Conservation (phyloP, 31 red algal species). For the Asparagopsis taxiformis region DNA sequence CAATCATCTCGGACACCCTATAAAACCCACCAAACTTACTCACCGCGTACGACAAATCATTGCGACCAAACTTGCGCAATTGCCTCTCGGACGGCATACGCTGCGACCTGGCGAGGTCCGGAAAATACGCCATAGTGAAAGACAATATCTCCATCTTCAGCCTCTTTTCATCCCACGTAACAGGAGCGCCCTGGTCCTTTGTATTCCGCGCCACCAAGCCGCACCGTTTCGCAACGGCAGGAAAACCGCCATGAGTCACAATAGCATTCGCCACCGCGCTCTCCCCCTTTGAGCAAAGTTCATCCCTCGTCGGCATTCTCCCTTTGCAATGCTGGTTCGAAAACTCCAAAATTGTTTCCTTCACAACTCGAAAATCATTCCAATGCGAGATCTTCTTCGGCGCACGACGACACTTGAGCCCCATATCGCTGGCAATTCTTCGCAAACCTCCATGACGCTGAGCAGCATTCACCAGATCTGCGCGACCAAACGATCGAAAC, state of each 20-base stretch:
- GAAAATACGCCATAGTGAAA: constrained; percentile 42
- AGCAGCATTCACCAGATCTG: constrained; percentile 35
- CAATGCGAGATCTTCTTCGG: constrained; percentile 18
- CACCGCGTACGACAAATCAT: constrained; percentile 61
- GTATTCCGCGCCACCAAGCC: constrained; percentile 17
- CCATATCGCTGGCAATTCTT: constrained; percentile 9
- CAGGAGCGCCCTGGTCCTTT: constrained; percentile 27
- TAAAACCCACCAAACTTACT: constrained; percentile 38
- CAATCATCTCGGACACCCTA: constrained; percentile 4
- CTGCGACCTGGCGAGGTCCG: constrained; percentile 12
- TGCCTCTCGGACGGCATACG: constrained; percentile 43
- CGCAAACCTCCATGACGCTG: constrained; percentile 33
- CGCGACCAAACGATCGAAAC: constrained; percentile 16
- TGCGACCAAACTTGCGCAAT: constrained; percentile 41
- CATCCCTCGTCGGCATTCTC: constrained; percentile 48
- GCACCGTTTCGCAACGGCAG: constrained; percentile 13
- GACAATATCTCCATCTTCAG: constrained; percentile 19
- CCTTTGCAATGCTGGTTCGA: constrained; percentile 10
- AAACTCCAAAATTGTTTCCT: constrained; percentile 5
- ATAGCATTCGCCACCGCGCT: constrained; percentile 28
- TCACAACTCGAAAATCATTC: constrained; percentile 15
- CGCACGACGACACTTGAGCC: background rate
- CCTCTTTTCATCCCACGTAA: constrained; percentile 21
- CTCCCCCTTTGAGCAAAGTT: constrained; percentile 5
- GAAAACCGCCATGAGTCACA: constrained; percentile 50